Evolutionary conservation across 2,329 filamentous ascomycete genomes (phyloP).

Genomic region (Scedosporium aurantiacum): DNA sequence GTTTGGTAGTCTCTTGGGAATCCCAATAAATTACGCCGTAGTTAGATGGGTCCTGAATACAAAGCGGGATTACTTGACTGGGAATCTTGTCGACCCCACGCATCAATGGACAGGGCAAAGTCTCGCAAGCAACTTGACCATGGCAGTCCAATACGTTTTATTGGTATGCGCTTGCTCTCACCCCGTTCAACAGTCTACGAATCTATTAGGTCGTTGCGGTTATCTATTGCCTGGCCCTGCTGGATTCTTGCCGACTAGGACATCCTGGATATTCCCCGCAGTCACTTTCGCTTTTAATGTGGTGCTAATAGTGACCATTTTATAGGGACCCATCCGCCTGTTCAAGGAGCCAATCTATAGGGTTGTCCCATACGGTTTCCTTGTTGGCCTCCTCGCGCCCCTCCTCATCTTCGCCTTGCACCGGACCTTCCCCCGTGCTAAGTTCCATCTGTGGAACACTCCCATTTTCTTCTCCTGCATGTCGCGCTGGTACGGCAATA

Average conservation of each 20-base stretch:
- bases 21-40: conserved; percentile 51
- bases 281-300: neutral
- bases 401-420: conserved; percentile 39
- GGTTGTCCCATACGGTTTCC: conserved; percentile 40
- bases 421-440: conserved; percentile 37
- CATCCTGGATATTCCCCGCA: too few relatives aligned
- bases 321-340: conserved; percentile 32
- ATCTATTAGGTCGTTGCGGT: too few relatives aligned
- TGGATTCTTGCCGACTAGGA: too few relatives aligned
- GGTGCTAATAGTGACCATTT: conserved; percentile 9
- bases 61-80: conserved; percentile 44
- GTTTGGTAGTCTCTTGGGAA: conserved; percentile 45
- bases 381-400: conserved; percentile 35
- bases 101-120: conserved; percentile 51
- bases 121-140: conserved; percentile 38
- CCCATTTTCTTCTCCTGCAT: conserved; percentile 50
- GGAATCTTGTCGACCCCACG: conserved; percentile 37
- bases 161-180: conserved; percentile 23
- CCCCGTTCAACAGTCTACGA: neutral
- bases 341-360: conserved; percentile 36
- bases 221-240: too few relatives aligned
- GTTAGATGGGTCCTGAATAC: conserved; percentile 48
- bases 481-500: conserved; percentile 47
- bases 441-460: conserved; percentile 47
- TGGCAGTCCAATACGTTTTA: conserved; percentile 49